Conservation (phyloP, 1,284 basidiomycete species). For the Cerioporus squamosus region DNA sequence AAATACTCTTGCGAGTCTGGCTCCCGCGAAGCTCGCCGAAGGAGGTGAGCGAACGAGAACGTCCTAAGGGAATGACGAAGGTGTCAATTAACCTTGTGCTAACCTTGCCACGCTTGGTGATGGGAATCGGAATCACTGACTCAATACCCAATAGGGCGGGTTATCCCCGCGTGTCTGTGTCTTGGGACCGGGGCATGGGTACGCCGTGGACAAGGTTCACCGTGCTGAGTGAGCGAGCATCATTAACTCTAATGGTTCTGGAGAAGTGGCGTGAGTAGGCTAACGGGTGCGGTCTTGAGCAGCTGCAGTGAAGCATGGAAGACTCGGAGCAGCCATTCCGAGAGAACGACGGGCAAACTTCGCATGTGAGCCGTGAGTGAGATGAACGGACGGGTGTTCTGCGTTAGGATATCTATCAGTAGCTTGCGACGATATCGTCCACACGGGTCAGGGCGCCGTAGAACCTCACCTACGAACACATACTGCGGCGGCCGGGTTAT, state of each 20-base stretch:
- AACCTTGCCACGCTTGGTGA: constrained; percentile 13
- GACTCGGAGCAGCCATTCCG: background rate
- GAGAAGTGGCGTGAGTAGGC: background rate
- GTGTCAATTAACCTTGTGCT: constrained; percentile 20
- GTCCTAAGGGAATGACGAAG: background rate
- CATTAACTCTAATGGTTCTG: too few relatives aligned
- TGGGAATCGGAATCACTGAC: constrained; percentile 1
- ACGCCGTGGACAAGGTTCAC: background rate
- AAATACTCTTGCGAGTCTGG: background rate
- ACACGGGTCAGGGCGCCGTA: background rate
- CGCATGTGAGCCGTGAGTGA: background rate
- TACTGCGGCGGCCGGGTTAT: constrained; percentile 2
- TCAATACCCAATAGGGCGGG: background rate
- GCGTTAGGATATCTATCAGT: background rate
- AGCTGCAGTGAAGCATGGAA: background rate
- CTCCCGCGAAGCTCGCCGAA: constrained; percentile 17
- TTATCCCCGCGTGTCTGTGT: background rate
- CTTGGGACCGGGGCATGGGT: too few relatives aligned
- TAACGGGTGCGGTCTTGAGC: background rate
- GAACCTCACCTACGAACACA: background rate
- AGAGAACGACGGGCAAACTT: background rate
- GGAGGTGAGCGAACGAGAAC: constrained; percentile 6
- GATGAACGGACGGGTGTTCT: background rate
- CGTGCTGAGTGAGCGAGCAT: background rate
- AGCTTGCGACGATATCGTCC: background rate